Conservation (phyloP, 2,329 filamentous ascomycete genomes). For the Xylariaceae sp. region DNA sequence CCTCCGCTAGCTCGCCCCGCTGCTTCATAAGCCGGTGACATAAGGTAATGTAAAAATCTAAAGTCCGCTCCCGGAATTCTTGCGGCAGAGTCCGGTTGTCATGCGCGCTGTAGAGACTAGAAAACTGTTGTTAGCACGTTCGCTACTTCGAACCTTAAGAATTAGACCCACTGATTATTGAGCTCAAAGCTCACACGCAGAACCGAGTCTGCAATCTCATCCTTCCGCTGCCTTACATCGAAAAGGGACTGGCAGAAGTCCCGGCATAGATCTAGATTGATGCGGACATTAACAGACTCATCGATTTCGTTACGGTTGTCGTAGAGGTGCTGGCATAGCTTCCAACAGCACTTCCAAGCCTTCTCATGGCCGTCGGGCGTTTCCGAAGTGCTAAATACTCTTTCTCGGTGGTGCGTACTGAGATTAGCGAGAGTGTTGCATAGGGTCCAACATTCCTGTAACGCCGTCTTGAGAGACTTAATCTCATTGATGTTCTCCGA, state of each 20-base stretch:
- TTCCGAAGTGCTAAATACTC: constrained; percentile 75
- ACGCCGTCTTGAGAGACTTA: constrained; percentile 69
- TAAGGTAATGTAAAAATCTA: constrained; percentile 93
- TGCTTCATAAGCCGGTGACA: constrained; percentile 98
- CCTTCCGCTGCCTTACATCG: constrained; percentile 76
- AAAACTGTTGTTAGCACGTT: constrained; percentile 5
- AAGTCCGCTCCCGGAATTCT: constrained; percentile 82
- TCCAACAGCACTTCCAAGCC: constrained; percentile 94
- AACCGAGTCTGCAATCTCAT: constrained; percentile 82
- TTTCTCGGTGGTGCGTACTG: constrained; percentile 79
- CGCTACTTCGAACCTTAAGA: background rate
- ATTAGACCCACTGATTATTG: constrained; percentile 73
- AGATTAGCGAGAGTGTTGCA: constrained; percentile 88
- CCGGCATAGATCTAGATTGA: constrained; percentile 82
- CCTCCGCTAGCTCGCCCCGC: constrained; percentile 73
- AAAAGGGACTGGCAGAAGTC: constrained; percentile 93
- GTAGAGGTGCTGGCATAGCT: constrained; percentile 86
- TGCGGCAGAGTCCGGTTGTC: constrained; percentile 78
- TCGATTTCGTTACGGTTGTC: constrained; percentile 74
- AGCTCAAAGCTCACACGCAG: constrained; percentile 91
- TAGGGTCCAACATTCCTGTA: constrained; percentile 90
- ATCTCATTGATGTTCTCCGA: constrained; percentile 55
- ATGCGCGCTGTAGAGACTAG: constrained; percentile 82
- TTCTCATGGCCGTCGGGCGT: constrained; percentile 79
- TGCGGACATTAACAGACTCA: constrained; percentile 66